Base-by-base conservation (phyloP, 2,329 filamentous ascomycete species). In the Stemphylium beticola region DNA sequence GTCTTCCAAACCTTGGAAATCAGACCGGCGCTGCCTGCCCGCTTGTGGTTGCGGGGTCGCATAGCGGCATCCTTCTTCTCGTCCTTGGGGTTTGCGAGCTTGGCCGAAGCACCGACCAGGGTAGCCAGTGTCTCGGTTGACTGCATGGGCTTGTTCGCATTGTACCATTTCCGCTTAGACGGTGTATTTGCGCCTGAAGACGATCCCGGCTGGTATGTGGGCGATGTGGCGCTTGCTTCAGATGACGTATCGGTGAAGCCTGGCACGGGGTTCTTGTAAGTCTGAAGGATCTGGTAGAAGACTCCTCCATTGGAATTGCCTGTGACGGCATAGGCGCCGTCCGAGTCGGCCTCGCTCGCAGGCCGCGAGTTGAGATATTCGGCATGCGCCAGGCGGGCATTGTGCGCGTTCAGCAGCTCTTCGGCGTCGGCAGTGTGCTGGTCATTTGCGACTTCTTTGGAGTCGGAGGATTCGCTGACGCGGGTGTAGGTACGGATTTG, bases 221-320 rank as follows among this genome's bases (percentile, higher is more conserved):
- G 62, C 5, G 67, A 57, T 12, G 54, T 57, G n/a, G 40, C 58
- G 41, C 55, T 66, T 40, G 56, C 43, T 18, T 65, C 59, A 2
- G 65, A 66, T 1, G 60, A 45, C 2, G 58, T 55, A 10, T 64
- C 55, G 24, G 44, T 53, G 42, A 55, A 58, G 24, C 42, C 56
- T 17, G 59, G 49, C 1, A 60, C 50, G 4, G 69, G 67, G 7
- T 53, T 63, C 55, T 68, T 68, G 55, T 72, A 72, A 18, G 69
- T 68, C 48, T 72, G 67, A 8, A 72, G 64, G 6, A 72, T 57
- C 32, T 71, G 68, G 50, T 71, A 71, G 49, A 72, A 71, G 50
- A 72, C 56, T 24, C 69, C 69, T 15, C 69, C 69, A 22, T 67
- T 62, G 12, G 57, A 54, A 48, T 64, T 68, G n/a, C 68, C 66